A percentile compares a stretch with the other conserved stretches of the same genome.
phyloP scores from a whole-genome alignment of 805 yeast species.

The Yarrowia sp. region DNA sequence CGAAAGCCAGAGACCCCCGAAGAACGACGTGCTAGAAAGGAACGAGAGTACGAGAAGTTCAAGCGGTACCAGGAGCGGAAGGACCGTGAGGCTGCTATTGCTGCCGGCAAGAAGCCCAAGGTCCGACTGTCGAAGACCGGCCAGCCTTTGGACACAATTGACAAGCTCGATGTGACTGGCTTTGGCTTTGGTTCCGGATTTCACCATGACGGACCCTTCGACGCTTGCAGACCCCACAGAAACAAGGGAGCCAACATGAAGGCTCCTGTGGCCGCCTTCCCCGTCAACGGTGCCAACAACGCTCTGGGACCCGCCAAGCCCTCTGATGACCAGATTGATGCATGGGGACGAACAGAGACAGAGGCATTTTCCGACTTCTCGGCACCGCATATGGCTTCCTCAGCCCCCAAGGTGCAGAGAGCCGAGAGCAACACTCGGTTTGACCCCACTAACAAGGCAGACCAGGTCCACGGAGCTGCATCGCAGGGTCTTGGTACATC shows the following conservation, averaged over 20 bases:
- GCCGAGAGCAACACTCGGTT: slow-evolving; percentile 50
- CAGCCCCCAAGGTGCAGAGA: slow-evolving; percentile 30
- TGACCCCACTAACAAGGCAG: slow-evolving; percentile 65
- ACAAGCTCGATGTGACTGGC: slow-evolving; percentile 93
- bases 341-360: slow-evolving; percentile 65
- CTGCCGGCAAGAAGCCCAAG: not conserved
- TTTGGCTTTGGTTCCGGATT: slow-evolving; percentile 89
- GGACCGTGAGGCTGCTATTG: slow-evolving; percentile 13
- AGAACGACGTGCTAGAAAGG: slow-evolving; percentile 19
- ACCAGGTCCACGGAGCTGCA: slow-evolving; percentile 77
- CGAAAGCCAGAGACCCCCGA: slow-evolving; percentile 22
- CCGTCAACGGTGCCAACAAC: slow-evolving; percentile 90
- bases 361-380: slow-evolving; percentile 44
- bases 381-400: slow-evolving; percentile 36
- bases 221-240: slow-evolving; percentile 96
- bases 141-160: slow-evolving; percentile 81
- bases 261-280: slow-evolving; percentile 95
- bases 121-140: slow-evolving; percentile 42
- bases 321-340: slow-evolving; percentile 47
- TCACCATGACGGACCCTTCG: slow-evolving; percentile 99
- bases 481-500: slow-evolving; percentile 89
- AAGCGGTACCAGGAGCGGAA: slow-evolving; percentile 24
- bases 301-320: slow-evolving; percentile 44
- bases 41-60: slow-evolving; percentile 25
- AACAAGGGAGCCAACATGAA: slow-evolving; percentile 60